Evolutionary conservation across 768 basidiomycete genomes (phyloP), one percentile per base, ranked within the genome.

Genomic region (Daedaleopsis nitida): DNA sequence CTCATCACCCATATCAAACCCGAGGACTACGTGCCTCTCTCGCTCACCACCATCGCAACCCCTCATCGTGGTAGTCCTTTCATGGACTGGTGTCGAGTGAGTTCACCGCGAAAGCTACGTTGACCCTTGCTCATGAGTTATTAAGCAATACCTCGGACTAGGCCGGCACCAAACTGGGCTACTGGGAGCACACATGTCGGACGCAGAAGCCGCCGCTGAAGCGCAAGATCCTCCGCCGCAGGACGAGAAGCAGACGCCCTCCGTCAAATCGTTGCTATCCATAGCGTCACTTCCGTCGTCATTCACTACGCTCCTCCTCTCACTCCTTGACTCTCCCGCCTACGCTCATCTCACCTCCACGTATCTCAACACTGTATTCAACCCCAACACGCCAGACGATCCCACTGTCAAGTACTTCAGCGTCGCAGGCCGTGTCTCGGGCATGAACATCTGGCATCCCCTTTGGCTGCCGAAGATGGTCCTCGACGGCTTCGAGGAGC

Each of bases 11-110:
- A 91, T 72, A 80, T 96, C 67, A 84, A 84, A 64, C 94, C 96
- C 0, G 80, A 76, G 11, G 86, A 89, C 53, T 98, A 98, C 75
- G 82, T 82, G 1, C 95, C 97, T 1, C 75, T 94, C 34, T 95
- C 93, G 8, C 77, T 99, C 60, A 98, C 91, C 1, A 91, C 88
- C 21, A 83, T 99, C 65, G 87, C 88, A 24, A 98, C 97, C 0
- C 97, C 97, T 16, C 97, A 99, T 72, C 84, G 94, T 17, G 96
- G 97, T 37, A 94, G 92, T 67, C 95, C 96, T 1, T 98, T 99
- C 75, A 99, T 99, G 97, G 94, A 97, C 72, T 99, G 97, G 97
- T 98, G 96, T 77, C 82, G 86, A 52, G 92, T 92, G 69, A 69
- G 89, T 82, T 32, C 5, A 12, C 24, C 23, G 21, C 21, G 44